Conservation (phyloP, 2,329 filamentous ascomycete genomes). For the Trichoderma sp. region DNA sequence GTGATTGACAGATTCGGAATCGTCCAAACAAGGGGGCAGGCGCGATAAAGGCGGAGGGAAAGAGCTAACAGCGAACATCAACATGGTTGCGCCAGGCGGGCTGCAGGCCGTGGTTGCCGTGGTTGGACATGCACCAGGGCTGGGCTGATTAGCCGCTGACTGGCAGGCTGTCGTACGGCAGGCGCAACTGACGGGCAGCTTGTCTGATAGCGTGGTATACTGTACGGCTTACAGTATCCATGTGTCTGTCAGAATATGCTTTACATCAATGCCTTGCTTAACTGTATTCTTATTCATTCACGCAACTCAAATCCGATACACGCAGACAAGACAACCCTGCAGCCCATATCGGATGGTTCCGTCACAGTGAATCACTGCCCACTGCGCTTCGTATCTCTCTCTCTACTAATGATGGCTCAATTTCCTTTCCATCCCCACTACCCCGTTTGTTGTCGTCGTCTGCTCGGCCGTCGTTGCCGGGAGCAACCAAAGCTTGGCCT, state of each 20-base stretch:
- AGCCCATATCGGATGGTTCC: neutral
- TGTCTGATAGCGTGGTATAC: neutral
- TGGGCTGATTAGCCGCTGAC: conserved; percentile 13
- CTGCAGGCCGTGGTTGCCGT: conserved; percentile 17
- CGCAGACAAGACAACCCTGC: neutral
- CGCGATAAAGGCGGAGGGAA: conserved; percentile 24
- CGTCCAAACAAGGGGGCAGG: conserved; percentile 22
- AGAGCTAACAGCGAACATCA: conserved; percentile 6
- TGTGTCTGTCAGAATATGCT: neutral
- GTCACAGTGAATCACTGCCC: neutral
- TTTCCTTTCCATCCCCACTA: neutral
- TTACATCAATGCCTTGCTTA: neutral
- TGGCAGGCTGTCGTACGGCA: neutral
- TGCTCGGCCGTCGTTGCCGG: conserved; percentile 15
- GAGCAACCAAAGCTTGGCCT: conserved; percentile 24
- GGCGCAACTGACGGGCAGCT: neutral
- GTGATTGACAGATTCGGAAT: conserved; percentile 19
- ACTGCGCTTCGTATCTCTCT: neutral
- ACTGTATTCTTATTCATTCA: neutral
- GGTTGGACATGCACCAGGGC: conserved; percentile 6
- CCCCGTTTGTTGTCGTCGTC: conserved; percentile 9
- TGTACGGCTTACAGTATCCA: neutral
- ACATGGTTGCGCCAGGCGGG: neutral
- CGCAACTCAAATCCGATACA: neutral
- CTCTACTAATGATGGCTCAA: neutral